phyloP scores from a whole-genome alignment of 2,329 filamentous ascomycete genomes.

The Penicillium corylophilum region DNA sequence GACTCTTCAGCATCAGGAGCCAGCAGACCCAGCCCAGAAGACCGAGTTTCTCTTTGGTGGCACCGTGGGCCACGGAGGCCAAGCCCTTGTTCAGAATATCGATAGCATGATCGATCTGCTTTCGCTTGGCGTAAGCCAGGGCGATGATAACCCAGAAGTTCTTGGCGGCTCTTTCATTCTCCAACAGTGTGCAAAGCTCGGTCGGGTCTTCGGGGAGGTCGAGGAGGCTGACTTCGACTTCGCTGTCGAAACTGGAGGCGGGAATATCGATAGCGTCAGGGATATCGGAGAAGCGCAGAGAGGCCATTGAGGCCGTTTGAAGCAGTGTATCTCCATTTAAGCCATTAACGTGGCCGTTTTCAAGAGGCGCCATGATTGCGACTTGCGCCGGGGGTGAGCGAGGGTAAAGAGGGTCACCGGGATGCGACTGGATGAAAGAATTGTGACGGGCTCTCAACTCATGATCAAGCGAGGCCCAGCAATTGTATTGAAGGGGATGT shows the following conservation, averaged over 20 bases:
- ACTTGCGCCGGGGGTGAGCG: conserved; percentile 5
- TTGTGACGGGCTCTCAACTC: conserved; percentile 25
- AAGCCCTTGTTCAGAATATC: conserved; percentile 71
- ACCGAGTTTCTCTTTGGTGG: conserved; percentile 78
- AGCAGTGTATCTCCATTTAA: conserved; percentile 45
- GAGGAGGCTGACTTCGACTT: conserved; percentile 89
- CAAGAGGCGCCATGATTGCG: conserved; percentile 51
- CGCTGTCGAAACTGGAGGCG: conserved; percentile 60
- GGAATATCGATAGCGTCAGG: conserved; percentile 65
- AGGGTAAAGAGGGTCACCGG: conserved; percentile 7
- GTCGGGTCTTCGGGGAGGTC: conserved; percentile 90
- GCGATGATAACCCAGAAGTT: conserved; percentile 98
- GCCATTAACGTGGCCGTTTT: conserved; percentile 55
- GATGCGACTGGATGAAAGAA: conserved; percentile 19
- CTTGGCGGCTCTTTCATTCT: conserved; percentile 88
- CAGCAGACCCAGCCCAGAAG: conserved; percentile 83
- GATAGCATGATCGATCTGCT: conserved; percentile 81
- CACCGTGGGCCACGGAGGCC: conserved; percentile 66
- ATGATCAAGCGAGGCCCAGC: conserved; percentile 27
- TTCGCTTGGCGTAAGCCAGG: conserved; percentile 92
- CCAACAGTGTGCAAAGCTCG: conserved; percentile 89
- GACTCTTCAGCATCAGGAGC: conserved; percentile 86
- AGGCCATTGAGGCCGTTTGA: conserved; percentile 32
- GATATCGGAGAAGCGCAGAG: conserved; percentile 60
- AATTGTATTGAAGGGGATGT: conserved; percentile 1